Evolutionary conservation across 768 basidiomycete genomes (phyloP).

Genomic region (Leccinum obscurum): DNA sequence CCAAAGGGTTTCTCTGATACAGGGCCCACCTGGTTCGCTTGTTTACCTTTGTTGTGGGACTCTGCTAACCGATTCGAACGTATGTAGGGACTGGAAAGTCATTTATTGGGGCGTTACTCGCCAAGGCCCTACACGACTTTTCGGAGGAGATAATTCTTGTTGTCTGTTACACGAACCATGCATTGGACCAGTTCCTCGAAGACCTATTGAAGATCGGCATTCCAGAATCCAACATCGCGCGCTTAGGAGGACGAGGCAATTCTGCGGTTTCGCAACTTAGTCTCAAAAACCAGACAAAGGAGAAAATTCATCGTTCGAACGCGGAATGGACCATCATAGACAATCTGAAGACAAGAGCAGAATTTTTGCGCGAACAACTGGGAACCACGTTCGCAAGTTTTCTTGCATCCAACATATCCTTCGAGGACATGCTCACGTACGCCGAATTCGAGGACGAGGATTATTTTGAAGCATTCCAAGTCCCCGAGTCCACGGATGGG

Average conservation of each 20-base stretch:
- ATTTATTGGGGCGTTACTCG: conserved; percentile 65
- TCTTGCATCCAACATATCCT: conserved; percentile 17
- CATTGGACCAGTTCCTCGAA: conserved; percentile 66
- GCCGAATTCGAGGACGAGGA: conserved; percentile 52
- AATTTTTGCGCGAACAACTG: conserved; percentile 21
- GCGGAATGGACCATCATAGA: conserved; percentile 46
- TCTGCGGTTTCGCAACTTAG: conserved; percentile 44
- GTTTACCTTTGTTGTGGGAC: background rate
- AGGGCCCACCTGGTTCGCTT: conserved; percentile 66
- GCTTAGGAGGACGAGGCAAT: conserved; percentile 58
- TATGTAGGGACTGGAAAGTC: conserved; percentile 67
- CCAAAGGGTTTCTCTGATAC: conserved; percentile 59
- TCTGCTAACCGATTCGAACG: background rate
- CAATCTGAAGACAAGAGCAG: conserved; percentile 28
- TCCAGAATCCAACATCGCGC: conserved; percentile 45
- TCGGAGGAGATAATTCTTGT: conserved; percentile 54
- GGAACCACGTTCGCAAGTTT: conserved; percentile 32
- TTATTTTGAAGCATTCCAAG: conserved; percentile 46
- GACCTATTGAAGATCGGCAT: conserved; percentile 63
- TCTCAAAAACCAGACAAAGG: conserved; percentile 40
- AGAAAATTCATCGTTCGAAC: conserved; percentile 24
- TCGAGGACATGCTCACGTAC: conserved; percentile 39
- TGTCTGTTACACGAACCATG: conserved; percentile 73
- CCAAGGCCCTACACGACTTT: conserved; percentile 54
- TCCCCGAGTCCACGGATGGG: conserved; percentile 43